Base-by-base conservation (phyloP, 2,329 filamentous ascomycete species). In the Fusarium bulbicola region DNA sequence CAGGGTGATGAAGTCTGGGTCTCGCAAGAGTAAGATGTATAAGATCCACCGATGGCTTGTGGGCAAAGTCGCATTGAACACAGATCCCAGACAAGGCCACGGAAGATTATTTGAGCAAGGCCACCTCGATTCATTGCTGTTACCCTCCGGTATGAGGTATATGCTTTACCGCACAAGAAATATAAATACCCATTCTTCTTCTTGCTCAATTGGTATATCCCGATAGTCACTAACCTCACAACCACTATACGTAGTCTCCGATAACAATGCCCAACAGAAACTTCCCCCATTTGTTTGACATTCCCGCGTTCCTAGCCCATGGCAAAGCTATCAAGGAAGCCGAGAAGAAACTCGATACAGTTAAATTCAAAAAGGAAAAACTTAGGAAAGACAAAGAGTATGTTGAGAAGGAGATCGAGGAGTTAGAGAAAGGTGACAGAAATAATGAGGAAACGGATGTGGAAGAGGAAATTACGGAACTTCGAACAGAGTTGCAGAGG, bases 111-210 rank as follows among this genome's bases (percentile, higher is more conserved):
- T 24, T 18, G 4, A 14, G n/a, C 47, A 24, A 24, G 15, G 2
- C 3, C 24, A 2, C 16, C 47, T 18, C 0, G 21, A 50, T 24
- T 32, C 30, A 24, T 24, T 50, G 47, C 6, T 4, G 4, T 24
- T 32, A 18, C 21, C 8, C 28, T 14, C 3, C 5, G 12, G 16
- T 5, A 14, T 6, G 7, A 20, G 2, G 0, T 7, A 12, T 21
- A n/a, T 16, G 2, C 1, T 2, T 5, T 14, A 14, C 15, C 18
- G 3, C 21, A 5, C 11, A 50, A 30, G 20, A 30, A 16, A 7
- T 32, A n/a, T n/a, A n/a, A n/a, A 49, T 32, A n/a, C 7, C 30
- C 13, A 6, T 16, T 30, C 5, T n/a, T 26, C 6, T n/a, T 9
- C 14, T n/a, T 13, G 11, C 7, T 13, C 14, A 8, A 6, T 12